Conservation (phyloP, 441 rosid species). For the Jatropha multifida region DNA sequence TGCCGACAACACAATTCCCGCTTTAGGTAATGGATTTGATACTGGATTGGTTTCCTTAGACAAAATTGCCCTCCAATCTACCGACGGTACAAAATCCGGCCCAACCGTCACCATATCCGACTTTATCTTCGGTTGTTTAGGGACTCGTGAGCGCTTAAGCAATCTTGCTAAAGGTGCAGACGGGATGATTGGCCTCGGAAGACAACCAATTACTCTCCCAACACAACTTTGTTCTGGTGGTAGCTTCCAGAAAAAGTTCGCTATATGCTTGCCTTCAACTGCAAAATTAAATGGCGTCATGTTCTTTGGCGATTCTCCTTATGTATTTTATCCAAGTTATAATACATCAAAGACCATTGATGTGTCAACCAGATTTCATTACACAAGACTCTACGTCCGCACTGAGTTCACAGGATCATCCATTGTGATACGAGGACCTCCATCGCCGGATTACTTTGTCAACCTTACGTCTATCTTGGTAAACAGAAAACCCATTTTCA, state of each 20-base stretch:
- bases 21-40: conserved; percentile 3
- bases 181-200: conserved; percentile 29
- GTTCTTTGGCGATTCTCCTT: conserved; percentile 19
- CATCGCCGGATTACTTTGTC: conserved; percentile 58
- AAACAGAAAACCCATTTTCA: conserved; percentile 14
- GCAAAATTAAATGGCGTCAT: conserved; percentile 2
- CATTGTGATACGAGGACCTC: conserved; percentile 35
- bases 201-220: background rate
- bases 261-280: conserved; percentile 13
- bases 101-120: conserved; percentile 22
- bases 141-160: conserved; percentile 1
- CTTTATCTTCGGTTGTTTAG: conserved; percentile 32
- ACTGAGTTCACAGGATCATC: conserved; percentile 46
- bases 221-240: conserved; percentile 25
- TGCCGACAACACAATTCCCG: conserved; percentile 34
- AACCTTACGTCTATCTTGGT: conserved; percentile 29
- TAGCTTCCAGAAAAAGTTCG: conserved; percentile 28
- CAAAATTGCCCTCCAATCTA: conserved; percentile 26
- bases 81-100: conserved; percentile 25
- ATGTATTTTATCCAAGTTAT: conserved; percentile 8
- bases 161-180: conserved; percentile 28
- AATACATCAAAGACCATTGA: conserved; percentile 13
- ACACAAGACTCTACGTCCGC: conserved; percentile 47
- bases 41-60: conserved; percentile 33
- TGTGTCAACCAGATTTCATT: background rate